Percentiles rank a stretch among this genome's conserved stretches.
Conservation (phyloP, 2,329 filamentous ascomycete species). For the Huntiella moniliformis region DNA sequence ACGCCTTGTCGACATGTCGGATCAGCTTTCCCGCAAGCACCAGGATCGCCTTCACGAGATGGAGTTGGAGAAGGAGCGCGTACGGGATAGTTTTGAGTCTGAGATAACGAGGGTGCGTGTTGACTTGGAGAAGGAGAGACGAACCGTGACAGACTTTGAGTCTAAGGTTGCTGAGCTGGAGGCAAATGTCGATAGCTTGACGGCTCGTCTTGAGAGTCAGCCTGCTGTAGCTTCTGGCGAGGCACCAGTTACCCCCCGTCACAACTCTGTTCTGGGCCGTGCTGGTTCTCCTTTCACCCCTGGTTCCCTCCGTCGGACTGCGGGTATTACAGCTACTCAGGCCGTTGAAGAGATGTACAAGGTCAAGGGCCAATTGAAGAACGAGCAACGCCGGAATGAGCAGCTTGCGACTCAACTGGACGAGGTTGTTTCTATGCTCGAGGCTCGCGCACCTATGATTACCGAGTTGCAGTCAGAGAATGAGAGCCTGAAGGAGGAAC, state of each 20-base stretch:
- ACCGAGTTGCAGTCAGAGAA: constrained; percentile 71
- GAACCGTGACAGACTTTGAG: constrained; percentile 26
- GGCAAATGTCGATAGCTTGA: constrained; percentile 33
- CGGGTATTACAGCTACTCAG: constrained; percentile 39
- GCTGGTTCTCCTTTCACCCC: constrained; percentile 46
- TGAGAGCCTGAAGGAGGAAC: constrained; percentile 59
- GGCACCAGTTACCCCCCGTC: constrained; percentile 39
- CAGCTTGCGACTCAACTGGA: constrained; percentile 62
- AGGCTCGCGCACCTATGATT: constrained; percentile 72
- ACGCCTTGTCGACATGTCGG: constrained; percentile 65
- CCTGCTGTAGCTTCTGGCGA: constrained; percentile 23
- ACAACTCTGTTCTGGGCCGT: constrained; percentile 33
- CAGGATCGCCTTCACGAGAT: constrained; percentile 52
- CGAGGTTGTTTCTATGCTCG: constrained; percentile 67
- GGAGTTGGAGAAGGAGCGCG: constrained; percentile 38
- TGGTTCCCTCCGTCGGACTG: constrained; percentile 36
- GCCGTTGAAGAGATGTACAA: constrained; percentile 46
- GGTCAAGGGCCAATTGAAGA: constrained; percentile 53
- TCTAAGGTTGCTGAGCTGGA: constrained; percentile 32
- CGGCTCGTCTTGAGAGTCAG: constrained; percentile 24
- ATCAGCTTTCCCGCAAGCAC: constrained; percentile 55
- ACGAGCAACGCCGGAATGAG: constrained; percentile 54
- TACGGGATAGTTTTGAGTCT: constrained; percentile 48
- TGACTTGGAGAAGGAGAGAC: constrained; percentile 37
- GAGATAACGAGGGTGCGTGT: constrained; percentile 35